phyloP scores from a whole-genome alignment of 2,329 filamentous ascomycete species.

The Fusarium scirpi region DNA sequence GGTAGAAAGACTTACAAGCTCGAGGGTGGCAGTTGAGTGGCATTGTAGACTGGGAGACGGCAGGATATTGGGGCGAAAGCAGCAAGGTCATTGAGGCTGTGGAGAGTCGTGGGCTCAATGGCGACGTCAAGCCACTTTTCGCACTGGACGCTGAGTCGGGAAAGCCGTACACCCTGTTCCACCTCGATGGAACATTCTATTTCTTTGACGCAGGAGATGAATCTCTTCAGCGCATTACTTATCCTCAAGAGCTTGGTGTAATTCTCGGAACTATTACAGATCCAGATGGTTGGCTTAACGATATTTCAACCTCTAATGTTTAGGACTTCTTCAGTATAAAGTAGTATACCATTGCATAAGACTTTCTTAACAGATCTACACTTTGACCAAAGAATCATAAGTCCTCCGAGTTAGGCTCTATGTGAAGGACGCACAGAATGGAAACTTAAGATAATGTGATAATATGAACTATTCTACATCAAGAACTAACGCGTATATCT shows the following conservation, averaged over 20 bases:
- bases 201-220: not conserved
- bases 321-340: no score
- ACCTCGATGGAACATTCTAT: not conserved
- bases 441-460: no score
- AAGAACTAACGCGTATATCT: no score
- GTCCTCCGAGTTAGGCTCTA: no score
- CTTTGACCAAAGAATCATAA: no score
- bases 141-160: not conserved
- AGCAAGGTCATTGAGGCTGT: not conserved
- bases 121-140: not conserved
- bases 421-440: no score
- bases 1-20: not conserved
- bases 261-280: not conserved
- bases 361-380: no score
- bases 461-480: no score
- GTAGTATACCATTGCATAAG: no score
- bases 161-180: not conserved
- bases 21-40: not conserved
- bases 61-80: not conserved
- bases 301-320: no score
- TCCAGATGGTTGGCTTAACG: no score
- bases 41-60: not conserved
- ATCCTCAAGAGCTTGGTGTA: not conserved
- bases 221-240: not conserved
- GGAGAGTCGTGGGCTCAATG: not conserved